Percentiles rank a stretch among this genome's conserved stretches.
Conservation (phyloP, 1,284 basidiomycete genomes). For the Heterobasidion occidentale region DNA sequence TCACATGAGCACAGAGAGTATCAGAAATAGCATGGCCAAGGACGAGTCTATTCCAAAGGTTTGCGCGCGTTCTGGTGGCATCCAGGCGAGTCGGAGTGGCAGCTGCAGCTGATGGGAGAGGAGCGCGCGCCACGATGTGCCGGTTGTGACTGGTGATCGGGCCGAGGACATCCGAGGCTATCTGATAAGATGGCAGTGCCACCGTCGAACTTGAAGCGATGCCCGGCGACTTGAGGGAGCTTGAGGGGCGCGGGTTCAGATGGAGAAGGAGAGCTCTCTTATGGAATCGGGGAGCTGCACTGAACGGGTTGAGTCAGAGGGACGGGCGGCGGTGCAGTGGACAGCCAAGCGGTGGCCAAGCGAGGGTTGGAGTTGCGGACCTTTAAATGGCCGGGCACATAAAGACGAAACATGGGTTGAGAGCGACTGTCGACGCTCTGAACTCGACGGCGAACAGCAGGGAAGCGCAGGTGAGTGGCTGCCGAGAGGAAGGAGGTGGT, state of each 20-base stretch:
- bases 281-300: too few species aligned
- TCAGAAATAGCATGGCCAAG: not conserved
- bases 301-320: too few species aligned
- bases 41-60: not conserved
- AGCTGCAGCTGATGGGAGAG: not conserved
- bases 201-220: too few species aligned
- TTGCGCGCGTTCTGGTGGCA: not conserved
- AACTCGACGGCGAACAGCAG: not conserved
- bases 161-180: not conserved
- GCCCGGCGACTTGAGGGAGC: too few species aligned
- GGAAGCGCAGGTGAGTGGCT: not conserved
- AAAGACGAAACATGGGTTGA: not conserved
- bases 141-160: too few species aligned
- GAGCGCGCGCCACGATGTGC: not conserved
- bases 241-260: too few species aligned
- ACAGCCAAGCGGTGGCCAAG: not conserved
- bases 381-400: not conserved
- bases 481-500: not conserved
- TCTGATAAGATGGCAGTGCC: not conserved
- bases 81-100: not conserved
- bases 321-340: too few species aligned
- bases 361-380: not conserved
- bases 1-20: constrained; percentile 1
- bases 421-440: not conserved
- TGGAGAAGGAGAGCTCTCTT: too few species aligned